Evolutionary conservation across 2,329 filamentous ascomycete genomes (phyloP).

Genomic region (Neofusicoccum laricinum): DNA sequence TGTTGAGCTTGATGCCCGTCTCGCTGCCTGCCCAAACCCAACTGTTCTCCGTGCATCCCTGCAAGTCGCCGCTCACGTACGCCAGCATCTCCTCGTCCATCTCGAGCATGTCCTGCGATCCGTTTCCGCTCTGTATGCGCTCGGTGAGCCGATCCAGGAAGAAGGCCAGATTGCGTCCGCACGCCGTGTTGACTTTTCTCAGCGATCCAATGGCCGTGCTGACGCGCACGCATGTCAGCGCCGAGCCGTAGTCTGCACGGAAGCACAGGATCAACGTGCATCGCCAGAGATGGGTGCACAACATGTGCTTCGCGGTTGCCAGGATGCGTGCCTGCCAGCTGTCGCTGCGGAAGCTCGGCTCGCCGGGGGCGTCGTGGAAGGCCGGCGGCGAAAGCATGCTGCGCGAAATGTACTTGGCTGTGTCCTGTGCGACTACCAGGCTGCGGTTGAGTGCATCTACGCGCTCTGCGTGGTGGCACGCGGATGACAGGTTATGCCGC

Average conservation of each 20-base stretch:
- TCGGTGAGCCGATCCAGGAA: constrained; percentile 69
- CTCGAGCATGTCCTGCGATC: constrained; percentile 44
- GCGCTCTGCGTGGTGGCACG: constrained; percentile 64
- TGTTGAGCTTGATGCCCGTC: constrained; percentile 32
- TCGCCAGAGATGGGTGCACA: constrained; percentile 84
- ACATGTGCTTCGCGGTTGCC: constrained; percentile 67
- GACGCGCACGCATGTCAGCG: constrained; percentile 69
- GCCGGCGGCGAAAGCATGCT: constrained; percentile 49
- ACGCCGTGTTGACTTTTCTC: constrained; percentile 70
- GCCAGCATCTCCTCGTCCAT: constrained; percentile 84
- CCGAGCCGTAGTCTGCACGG: constrained; percentile 68
- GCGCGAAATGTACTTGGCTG: constrained; percentile 70
- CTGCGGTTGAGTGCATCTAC: constrained; percentile 74
- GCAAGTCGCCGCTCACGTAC: constrained; percentile 82
- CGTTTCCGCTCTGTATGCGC: constrained; percentile 46
- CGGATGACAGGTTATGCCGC: constrained; percentile 79
- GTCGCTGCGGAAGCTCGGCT: constrained; percentile 22
- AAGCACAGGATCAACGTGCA: constrained; percentile 78
- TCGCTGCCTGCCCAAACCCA: constrained; percentile 72
- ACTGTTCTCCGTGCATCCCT: constrained; percentile 70
- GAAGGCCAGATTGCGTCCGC: constrained; percentile 77
- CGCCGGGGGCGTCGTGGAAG: constrained; percentile 16
- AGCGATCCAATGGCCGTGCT: constrained; percentile 68
- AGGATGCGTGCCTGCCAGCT: constrained; percentile 58
- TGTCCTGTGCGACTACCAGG: constrained; percentile 71